Conservation (phyloP, 176 grass and related monocot species). For the Luzula sylvatica region DNA sequence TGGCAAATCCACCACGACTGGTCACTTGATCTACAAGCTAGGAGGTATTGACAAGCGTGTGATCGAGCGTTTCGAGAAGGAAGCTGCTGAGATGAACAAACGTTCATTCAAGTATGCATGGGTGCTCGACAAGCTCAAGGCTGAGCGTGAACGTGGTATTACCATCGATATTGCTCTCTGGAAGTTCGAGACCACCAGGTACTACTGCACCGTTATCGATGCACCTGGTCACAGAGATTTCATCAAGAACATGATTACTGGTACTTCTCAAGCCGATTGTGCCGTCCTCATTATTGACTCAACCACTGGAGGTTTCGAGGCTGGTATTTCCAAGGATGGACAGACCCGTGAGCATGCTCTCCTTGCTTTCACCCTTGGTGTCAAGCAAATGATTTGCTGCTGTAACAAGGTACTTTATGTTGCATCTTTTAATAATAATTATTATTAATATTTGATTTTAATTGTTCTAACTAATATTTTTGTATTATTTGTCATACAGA, state of each 20-base stretch:
- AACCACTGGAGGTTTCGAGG: constrained; percentile 83
- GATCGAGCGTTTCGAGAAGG: constrained; percentile 66
- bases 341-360: constrained; percentile 74
- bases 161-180: constrained; percentile 72
- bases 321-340: constrained; percentile 79
- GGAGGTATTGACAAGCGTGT: constrained; percentile 94
- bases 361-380: constrained; percentile 76
- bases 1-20: constrained; percentile 78
- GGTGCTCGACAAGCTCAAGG: constrained; percentile 94
- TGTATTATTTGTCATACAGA: constrained; percentile 18
- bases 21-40: constrained; percentile 80
- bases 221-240: constrained; percentile 77
- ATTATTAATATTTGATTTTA: background rate
- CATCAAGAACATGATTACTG: constrained; percentile 90
- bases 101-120: constrained; percentile 78
- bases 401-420: constrained; percentile 63
- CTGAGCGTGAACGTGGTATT: constrained; percentile 67
- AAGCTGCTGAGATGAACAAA: constrained; percentile 71
- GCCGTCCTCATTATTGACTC: constrained; percentile 78
- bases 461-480: background rate
- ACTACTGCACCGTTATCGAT: constrained; percentile 78
- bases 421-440: background rate
- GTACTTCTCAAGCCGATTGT: constrained; percentile 76
- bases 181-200: constrained; percentile 72
- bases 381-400: constrained; percentile 85